These are phyloP conservation scores for Neurospora sp. DNA, from an alignment of 2,329 filamentous ascomycete genomes.

Conservation along the genomic window DNA sequence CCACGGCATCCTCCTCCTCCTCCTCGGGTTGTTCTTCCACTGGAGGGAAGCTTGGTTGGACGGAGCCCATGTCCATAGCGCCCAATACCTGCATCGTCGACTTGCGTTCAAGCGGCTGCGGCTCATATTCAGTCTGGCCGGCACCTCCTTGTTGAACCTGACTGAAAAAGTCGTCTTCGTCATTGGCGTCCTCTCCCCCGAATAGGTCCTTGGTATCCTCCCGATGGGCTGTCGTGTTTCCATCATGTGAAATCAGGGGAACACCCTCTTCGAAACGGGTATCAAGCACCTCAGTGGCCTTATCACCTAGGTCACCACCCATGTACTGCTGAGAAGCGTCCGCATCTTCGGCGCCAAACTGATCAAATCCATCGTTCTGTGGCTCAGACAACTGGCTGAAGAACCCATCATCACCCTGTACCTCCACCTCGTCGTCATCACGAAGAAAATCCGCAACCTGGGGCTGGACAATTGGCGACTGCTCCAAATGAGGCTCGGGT, in stretches of 20 bases:
- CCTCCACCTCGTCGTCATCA: slow-evolving; percentile 39
- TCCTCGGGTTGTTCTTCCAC: slow-evolving; percentile 19
- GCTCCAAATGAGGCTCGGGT: slow-evolving; percentile 20
- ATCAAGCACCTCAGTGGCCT: slow-evolving; percentile 36
- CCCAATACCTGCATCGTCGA: slow-evolving; percentile 59
- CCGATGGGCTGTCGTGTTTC: slow-evolving; percentile 11
- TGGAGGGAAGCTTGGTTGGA: slow-evolving; percentile 21
- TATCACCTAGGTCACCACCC: slow-evolving; percentile 33
- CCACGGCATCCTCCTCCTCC: slow-evolving; percentile 10
- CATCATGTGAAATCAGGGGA: slow-evolving; percentile 43
- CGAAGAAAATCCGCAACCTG: slow-evolving; percentile 45
- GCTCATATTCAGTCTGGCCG: slow-evolving; percentile 20
- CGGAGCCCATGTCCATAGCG: slow-evolving; percentile 30
- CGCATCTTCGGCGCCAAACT: slow-evolving; percentile 12
- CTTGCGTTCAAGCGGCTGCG: slow-evolving; percentile 49
- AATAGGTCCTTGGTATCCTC: slow-evolving; percentile 22
- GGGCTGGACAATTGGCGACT: slow-evolving; percentile 32
- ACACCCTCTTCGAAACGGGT: slow-evolving; percentile 62
- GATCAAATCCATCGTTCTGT: slow-evolving; percentile 9
- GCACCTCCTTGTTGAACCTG: slow-evolving; percentile 32
- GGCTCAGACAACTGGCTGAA: slow-evolving; percentile 7
- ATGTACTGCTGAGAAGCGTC: slow-evolving; percentile 26
- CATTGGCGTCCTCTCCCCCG: slow-evolving; percentile 34
- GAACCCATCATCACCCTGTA: slow-evolving; percentile 31
- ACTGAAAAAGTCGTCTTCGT: slow-evolving; percentile 54